Conservation (phyloP, 148 eudicot species). For the Camellia sinensis region DNA sequence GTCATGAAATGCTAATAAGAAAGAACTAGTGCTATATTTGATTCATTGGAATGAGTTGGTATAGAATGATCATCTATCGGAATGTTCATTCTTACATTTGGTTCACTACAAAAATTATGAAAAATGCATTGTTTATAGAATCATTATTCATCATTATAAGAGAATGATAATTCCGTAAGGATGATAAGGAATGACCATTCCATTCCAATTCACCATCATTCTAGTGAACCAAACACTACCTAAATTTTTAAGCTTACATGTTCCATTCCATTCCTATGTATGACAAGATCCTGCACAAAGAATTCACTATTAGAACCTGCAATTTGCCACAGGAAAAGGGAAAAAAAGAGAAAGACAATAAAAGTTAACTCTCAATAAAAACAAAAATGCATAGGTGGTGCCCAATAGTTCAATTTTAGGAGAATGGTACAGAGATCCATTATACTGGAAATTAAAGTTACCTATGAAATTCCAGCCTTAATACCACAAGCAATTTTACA, state of each 20-base stretch:
- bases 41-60: too few relatives aligned
- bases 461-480: background rate
- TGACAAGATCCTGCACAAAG: conserved; percentile 57
- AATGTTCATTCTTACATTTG: too few relatives aligned
- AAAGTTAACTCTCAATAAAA: background rate
- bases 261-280: conserved; percentile 47
- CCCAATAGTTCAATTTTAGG: background rate
- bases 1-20: background rate
- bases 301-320: conserved; percentile 22
- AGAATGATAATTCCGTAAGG: too few relatives aligned
- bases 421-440: background rate
- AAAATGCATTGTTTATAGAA: too few relatives aligned
- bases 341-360: too few relatives aligned
- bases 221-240: too few relatives aligned
- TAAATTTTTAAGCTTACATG: conserved; percentile 41
- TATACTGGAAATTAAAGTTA: background rate
- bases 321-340: background rate
- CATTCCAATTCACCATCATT: too few relatives aligned
- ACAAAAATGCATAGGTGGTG: background rate
- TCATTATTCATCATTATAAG: too few relatives aligned
- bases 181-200: too few relatives aligned
- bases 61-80: too few relatives aligned
- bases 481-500: background rate
- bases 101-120: too few relatives aligned
- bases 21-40: too few relatives aligned